These are phyloP conservation scores for Fusarium sp. DNA, from an alignment of 2,329 filamentous ascomycete species.

Conservation along the genomic window DNA sequence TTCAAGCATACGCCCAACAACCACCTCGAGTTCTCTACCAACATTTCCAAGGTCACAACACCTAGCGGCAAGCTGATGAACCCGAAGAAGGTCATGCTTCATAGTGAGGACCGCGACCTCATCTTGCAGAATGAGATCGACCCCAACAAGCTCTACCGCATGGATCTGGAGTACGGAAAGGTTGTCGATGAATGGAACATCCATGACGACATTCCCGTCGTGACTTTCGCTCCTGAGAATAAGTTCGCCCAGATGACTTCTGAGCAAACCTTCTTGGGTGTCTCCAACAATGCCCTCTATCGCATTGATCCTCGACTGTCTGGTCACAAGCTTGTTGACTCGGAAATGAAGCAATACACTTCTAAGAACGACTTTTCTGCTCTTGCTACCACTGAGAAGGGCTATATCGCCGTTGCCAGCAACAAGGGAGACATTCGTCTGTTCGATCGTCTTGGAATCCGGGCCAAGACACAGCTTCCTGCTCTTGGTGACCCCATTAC, in stretches of 20 bases:
- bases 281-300: slow-evolving; percentile 91
- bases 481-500: slow-evolving; percentile 94
- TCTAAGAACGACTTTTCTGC: slow-evolving; percentile 98
- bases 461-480: slow-evolving; percentile 96
- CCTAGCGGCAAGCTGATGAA: slow-evolving; percentile 87
- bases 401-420: slow-evolving; percentile 94
- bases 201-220: slow-evolving; percentile 92
- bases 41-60: slow-evolving; percentile 94
- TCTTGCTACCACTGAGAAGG: slow-evolving; percentile 92
- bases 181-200: slow-evolving; percentile 99
- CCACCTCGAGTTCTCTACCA: slow-evolving; percentile 93
- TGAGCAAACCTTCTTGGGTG: slow-evolving; percentile 92
- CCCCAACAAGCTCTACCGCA: slow-evolving; percentile 90
- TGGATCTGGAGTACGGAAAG: slow-evolving; percentile 98
- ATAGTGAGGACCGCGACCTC: slow-evolving; percentile 88
- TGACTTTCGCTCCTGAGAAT: slow-evolving; percentile 91
- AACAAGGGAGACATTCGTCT: slow-evolving; percentile 98
- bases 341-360: slow-evolving; percentile 91
- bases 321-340: slow-evolving; percentile 91
- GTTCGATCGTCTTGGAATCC: slow-evolving; percentile 95
- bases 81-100: slow-evolving; percentile 96
- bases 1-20: slow-evolving; percentile 97
- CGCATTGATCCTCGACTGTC: slow-evolving; percentile 89
- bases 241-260: slow-evolving; percentile 98
- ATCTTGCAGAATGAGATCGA: slow-evolving; percentile 84